These are phyloP conservation scores for Fraxinus greggii DNA, from an alignment of 305 asterid genomes.

Conservation along the genomic window DNA sequence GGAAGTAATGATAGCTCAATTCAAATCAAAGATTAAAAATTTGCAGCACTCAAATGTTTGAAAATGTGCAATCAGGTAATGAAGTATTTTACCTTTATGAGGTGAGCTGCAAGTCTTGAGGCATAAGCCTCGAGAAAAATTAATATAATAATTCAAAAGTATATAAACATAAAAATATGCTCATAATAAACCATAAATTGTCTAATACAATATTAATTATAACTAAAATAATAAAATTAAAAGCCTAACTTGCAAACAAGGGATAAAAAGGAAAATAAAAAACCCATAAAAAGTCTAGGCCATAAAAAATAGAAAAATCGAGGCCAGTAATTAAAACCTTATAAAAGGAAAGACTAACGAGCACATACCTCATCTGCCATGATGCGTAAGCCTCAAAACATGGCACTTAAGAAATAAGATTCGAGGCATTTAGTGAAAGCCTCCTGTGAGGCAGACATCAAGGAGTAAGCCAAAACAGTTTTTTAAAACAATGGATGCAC, in stretches of 20 bases:
- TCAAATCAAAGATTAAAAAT: background rate
- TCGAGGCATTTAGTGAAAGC: background rate
- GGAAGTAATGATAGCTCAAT: background rate
- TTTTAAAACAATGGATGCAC: background rate
- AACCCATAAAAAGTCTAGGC: background rate
- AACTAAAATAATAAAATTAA: background rate
- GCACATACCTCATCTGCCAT: background rate
- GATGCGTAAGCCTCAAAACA: background rate
- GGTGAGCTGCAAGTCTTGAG: background rate
- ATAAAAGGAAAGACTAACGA: background rate
- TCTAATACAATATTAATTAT: background rate
- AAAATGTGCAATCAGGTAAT: background rate
- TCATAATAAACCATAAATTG: background rate
- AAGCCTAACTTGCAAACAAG: background rate
- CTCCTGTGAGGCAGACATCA: background rate
- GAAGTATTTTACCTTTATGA: background rate
- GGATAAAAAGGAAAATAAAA: background rate
- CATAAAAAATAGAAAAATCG: background rate
- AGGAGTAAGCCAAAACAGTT: background rate
- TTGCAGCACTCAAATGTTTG: background rate
- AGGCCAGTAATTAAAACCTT: background rate
- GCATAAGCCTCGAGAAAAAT: background rate
- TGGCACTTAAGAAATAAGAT: background rate
- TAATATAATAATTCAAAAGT: background rate
- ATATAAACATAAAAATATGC: background rate